These are phyloP conservation scores for Immersiporthe knoxdaviesiana DNA, from an alignment of 2,329 filamentous ascomycete species.

Conservation along the genomic window DNA sequence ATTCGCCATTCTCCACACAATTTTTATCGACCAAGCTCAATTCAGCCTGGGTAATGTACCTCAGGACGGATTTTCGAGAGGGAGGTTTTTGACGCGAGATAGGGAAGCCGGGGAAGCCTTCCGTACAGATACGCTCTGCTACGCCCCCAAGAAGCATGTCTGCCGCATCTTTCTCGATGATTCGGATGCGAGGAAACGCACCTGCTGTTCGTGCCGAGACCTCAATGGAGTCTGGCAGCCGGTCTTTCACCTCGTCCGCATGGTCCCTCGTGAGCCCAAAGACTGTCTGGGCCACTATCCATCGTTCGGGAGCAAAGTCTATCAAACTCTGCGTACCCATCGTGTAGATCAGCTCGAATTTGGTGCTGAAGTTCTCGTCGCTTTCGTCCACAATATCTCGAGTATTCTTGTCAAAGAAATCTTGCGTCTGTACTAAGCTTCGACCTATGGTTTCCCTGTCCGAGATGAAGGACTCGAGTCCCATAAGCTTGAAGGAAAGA, in stretches of 20 bases:
- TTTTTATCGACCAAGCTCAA: conserved; percentile 39
- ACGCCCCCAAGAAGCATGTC: conserved; percentile 39
- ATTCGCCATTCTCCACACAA: conserved; percentile 40
- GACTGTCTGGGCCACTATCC: conserved; percentile 58
- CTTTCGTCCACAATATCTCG: conserved; percentile 68
- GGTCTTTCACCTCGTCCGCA: conserved; percentile 36
- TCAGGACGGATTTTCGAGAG: background rate
- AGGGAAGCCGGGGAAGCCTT: conserved; percentile 41
- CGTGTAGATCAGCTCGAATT: conserved; percentile 67
- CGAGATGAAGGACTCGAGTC: conserved; percentile 51
- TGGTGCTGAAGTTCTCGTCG: conserved; percentile 64
- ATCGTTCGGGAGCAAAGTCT: conserved; percentile 58
- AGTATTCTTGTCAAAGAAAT: conserved; percentile 47
- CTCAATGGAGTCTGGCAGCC: conserved; percentile 48
- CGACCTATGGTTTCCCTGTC: conserved; percentile 37
- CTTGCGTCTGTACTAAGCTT: conserved; percentile 45
- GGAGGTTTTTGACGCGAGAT: background rate
- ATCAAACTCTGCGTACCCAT: conserved; percentile 56
- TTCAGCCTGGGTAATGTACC: conserved; percentile 46
- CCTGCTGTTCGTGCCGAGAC: conserved; percentile 38
- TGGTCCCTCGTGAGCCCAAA: conserved; percentile 46
- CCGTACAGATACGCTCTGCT: conserved; percentile 46
- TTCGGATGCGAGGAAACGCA: conserved; percentile 52
- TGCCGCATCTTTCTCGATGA: conserved; percentile 45
- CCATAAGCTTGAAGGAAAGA: conserved; percentile 66